Conservation (phyloP, 352 stramenopile species). For the Pythium pyrilobum region DNA sequence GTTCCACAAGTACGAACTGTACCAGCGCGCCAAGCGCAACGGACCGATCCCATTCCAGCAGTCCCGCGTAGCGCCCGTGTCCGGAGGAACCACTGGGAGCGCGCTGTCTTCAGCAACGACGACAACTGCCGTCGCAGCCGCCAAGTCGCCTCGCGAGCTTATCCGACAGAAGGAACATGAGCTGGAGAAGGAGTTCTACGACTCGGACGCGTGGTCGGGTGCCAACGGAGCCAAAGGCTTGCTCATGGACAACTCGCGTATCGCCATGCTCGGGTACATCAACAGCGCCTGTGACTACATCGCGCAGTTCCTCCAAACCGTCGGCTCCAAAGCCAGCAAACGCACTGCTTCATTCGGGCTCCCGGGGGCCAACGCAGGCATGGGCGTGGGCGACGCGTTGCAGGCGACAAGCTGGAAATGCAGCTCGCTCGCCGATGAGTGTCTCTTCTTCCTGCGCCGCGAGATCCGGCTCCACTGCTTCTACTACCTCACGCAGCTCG, state of each 20-base stretch:
- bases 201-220: conserved; percentile 42
- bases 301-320: conserved; percentile 39
- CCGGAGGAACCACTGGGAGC: not conserved
- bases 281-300: conserved; percentile 73
- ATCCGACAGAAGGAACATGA: conserved; percentile 57
- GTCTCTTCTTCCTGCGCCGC: conserved; percentile 69
- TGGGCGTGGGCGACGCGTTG: conserved; percentile 21
- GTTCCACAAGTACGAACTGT: conserved; percentile 70
- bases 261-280: conserved; percentile 77
- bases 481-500: conserved; percentile 73
- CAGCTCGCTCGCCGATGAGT: conserved; percentile 68
- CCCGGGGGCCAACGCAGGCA: not conserved
- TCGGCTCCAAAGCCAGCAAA: conserved; percentile 1
- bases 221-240: conserved; percentile 35
- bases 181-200: conserved; percentile 58
- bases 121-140: not conserved
- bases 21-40: conserved; percentile 47
- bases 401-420: conserved; percentile 65
- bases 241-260: conserved; percentile 67
- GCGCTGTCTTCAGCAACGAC: not conserved
- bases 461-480: conserved; percentile 74
- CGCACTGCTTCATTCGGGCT: conserved; percentile 13
- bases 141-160: conserved; percentile 7
- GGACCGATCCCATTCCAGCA: conserved; percentile 51
- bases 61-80: conserved; percentile 28